Conservation (phyloP, 176 grass and related monocot species). For the Bothriochloa decipiens region DNA sequence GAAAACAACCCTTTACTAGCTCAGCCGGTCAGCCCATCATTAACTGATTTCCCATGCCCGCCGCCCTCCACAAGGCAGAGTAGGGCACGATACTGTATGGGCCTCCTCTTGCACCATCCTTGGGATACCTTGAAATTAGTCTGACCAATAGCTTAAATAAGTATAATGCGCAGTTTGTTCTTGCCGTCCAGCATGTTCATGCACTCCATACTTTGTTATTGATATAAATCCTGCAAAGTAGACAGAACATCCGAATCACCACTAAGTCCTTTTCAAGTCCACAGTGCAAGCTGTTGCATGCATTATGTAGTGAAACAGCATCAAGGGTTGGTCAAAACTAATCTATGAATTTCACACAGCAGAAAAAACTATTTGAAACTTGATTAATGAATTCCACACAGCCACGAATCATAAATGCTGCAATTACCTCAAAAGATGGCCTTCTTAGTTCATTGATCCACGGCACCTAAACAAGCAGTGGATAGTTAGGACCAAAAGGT, state of each 20-base stretch:
- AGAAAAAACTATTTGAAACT: constrained; percentile 5
- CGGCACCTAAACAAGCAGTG: constrained; percentile 75
- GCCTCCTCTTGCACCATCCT: constrained; percentile 24
- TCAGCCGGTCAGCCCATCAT: neutral
- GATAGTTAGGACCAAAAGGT: constrained; percentile 27
- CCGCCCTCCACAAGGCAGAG: constrained; percentile 13
- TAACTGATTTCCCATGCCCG: constrained; percentile 30
- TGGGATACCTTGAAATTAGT: constrained; percentile 18
- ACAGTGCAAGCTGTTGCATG: neutral
- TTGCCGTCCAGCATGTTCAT: constrained; percentile 36
- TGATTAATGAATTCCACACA: constrained; percentile 7
- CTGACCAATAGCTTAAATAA: constrained; percentile 11
- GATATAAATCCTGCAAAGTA: constrained; percentile 36
- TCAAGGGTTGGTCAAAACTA: constrained; percentile 11
- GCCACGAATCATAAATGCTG: constrained; percentile 5
- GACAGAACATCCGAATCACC: constrained; percentile 13
- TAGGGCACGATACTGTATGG: neutral
- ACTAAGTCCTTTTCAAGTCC: constrained; percentile 15
- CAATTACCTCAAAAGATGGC: constrained; percentile 26
- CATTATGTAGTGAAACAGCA: constrained; percentile 18
- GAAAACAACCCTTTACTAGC: constrained; percentile 47
- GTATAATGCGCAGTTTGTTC: constrained; percentile 12
- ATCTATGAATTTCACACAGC: neutral
- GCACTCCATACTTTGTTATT: neutral
- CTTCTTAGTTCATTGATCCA: constrained; percentile 95